phyloP scores from a whole-genome alignment of 345 rosid species.

The Brassica rapa region DNA sequence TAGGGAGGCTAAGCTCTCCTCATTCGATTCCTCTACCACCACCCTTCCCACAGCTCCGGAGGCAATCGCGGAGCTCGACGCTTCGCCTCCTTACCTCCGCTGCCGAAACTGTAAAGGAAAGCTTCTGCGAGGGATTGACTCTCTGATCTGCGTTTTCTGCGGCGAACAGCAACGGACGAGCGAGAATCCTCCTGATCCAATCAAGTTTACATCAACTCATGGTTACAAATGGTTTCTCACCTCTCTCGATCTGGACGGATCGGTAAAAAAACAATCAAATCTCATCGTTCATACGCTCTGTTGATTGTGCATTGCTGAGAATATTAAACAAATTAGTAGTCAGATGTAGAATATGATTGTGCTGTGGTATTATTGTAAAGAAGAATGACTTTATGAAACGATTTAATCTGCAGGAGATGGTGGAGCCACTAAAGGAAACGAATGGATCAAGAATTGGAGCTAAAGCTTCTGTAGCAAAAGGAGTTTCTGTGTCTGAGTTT shows the following conservation, averaged over 20 bases:
- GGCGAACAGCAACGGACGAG: constrained; percentile 49
- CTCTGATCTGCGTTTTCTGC: constrained; percentile 77
- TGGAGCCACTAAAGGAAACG: constrained; percentile 45
- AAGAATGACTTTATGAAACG: background rate
- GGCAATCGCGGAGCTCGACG: constrained; percentile 57
- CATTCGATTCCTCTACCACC: constrained; percentile 36
- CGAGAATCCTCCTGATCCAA: constrained; percentile 57
- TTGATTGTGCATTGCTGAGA: constrained; percentile 13
- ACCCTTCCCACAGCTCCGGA: constrained; percentile 48
- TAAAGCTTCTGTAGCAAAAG: constrained; percentile 35
- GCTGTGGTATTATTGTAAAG: background rate
- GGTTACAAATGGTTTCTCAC: constrained; percentile 70
- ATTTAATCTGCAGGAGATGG: constrained; percentile 63
- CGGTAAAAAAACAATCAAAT: constrained; percentile 48
- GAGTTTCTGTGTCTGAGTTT: constrained; percentile 55
- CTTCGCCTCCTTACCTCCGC: constrained; percentile 61
- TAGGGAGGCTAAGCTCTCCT: constrained; percentile 53
- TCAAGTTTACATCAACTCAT: constrained; percentile 61
- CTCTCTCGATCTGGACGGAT: constrained; percentile 72
- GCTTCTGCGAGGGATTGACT: constrained; percentile 61
- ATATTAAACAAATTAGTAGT: background rate
- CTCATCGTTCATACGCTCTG: background rate
- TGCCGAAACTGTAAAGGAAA: constrained; percentile 71
- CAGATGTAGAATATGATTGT: constrained; percentile 8
- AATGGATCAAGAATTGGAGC: constrained; percentile 48